Percentiles rank a stretch among this genome's conserved stretches.
These are phyloP conservation scores for Pseudogymnoascus sp. DNA, from an alignment of 2,329 filamentous ascomycete species.

Conservation along the genomic window DNA sequence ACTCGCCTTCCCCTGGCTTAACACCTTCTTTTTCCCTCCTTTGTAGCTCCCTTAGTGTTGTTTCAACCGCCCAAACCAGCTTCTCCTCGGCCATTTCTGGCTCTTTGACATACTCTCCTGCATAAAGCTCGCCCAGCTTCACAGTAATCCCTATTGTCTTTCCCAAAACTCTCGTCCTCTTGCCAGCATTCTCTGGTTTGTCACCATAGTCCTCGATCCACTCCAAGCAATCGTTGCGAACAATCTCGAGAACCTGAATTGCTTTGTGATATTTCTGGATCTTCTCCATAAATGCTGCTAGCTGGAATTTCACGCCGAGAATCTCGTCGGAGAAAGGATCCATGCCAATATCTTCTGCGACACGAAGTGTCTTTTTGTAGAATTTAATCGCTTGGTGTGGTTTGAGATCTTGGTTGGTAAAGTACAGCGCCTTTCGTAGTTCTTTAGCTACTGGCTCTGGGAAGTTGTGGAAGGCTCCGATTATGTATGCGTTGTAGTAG, in stretches of 20 bases:
- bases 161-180: conserved; percentile 59
- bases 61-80: conserved; percentile 75
- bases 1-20: conserved; percentile 62
- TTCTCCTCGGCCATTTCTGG: conserved; percentile 65
- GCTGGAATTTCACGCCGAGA: conserved; percentile 77
- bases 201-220: conserved; percentile 53
- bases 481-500: conserved; percentile 27
- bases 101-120: conserved; percentile 66
- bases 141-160: conserved; percentile 70
- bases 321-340: conserved; percentile 89
- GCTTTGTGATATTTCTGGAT: conserved; percentile 62
- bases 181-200: conserved; percentile 35
- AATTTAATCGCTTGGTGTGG: conserved; percentile 71
- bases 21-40: conserved; percentile 49
- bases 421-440: conserved; percentile 79
- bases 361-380: conserved; percentile 70
- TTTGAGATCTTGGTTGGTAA: conserved; percentile 68
- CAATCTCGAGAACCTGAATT: conserved; percentile 69
- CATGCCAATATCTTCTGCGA: conserved; percentile 65
- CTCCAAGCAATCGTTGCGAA: conserved; percentile 59
- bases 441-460: conserved; percentile 68
- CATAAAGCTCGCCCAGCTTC: conserved; percentile 79
- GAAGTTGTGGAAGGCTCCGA: conserved; percentile 43
- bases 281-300: conserved; percentile 73
- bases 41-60: conserved; percentile 65